Evolutionary conservation across 768 basidiomycete species (phyloP).

Genomic region (Tylopilus plumbeoviolaceoides): DNA sequence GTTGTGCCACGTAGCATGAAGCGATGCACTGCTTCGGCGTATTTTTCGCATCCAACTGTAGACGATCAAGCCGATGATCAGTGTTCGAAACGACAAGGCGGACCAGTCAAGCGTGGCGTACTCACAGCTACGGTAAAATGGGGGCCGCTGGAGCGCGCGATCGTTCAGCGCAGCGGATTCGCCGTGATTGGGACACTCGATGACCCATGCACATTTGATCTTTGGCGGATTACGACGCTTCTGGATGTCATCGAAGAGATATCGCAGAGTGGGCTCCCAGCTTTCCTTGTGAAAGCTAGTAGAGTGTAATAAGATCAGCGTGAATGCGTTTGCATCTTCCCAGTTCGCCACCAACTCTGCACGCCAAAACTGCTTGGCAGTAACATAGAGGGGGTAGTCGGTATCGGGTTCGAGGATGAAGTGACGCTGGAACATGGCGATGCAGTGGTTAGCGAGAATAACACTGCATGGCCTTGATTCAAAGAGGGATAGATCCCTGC

Average conservation of each 20-base stretch:
- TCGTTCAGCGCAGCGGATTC: conserved; percentile 55
- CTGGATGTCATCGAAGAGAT: conserved; percentile 38
- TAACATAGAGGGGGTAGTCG: conserved; percentile 46
- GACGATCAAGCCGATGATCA: not conserved
- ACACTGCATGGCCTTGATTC: not conserved
- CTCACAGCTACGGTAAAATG: conserved; percentile 47
- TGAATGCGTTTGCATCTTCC: conserved; percentile 42
- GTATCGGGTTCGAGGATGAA: conserved; percentile 36
- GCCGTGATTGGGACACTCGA: conserved; percentile 75
- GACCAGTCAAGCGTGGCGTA: not conserved
- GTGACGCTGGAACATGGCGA: conserved; percentile 24
- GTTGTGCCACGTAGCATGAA: conserved; percentile 46
- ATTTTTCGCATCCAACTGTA: conserved; percentile 61
- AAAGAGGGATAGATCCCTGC: not conserved
- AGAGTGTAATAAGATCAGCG: conserved; percentile 60
- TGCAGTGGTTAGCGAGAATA: not conserved
- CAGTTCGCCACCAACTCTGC: conserved; percentile 35
- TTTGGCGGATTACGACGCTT: conserved; percentile 1
- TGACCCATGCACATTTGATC: conserved; percentile 49
- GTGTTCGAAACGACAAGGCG: not conserved
- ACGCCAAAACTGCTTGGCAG: conserved; percentile 56
- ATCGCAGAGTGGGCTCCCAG: conserved; percentile 58
- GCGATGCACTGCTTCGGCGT: conserved; percentile 53
- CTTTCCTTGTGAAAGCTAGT: conserved; percentile 76
- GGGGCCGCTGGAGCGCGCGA: conserved; percentile 37